Evolutionary conservation across 2,329 filamentous ascomycete species (phyloP).

Genomic region (Pyrenophora seminiperda): DNA sequence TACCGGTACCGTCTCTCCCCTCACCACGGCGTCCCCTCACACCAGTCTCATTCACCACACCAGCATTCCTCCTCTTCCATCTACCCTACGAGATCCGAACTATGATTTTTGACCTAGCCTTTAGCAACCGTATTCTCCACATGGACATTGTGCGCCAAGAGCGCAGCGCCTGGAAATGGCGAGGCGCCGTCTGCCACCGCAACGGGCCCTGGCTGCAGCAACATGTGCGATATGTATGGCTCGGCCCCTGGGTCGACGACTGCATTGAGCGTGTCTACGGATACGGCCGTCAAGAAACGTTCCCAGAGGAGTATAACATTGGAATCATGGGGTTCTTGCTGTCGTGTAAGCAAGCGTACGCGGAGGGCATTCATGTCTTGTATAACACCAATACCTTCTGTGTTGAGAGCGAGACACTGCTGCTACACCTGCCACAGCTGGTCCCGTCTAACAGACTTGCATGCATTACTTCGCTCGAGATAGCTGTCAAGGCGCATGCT

Average conservation of each 20-base stretch:
- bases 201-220: background rate
- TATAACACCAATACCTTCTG: conserved; percentile 14
- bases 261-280: background rate
- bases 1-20: conserved; percentile 6
- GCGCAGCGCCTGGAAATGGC: conserved; percentile 10
- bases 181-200: conserved; percentile 2
- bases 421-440: conserved; percentile 13
- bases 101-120: conserved; percentile 7
- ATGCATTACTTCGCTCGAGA: conserved; percentile 8
- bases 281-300: background rate
- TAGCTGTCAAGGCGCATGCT: background rate
- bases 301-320: background rate
- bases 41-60: conserved; percentile 2
- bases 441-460: conserved; percentile 11
- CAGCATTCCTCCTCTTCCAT: conserved; percentile 9
- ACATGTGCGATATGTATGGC: background rate
- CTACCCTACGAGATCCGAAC: conserved; percentile 11
- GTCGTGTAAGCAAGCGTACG: conserved; percentile 18
- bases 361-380: conserved; percentile 16
- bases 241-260: background rate
- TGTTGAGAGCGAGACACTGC: conserved; percentile 12
- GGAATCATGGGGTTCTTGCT: conserved; percentile 17
- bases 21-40: conserved; percentile 8
- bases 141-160: conserved; percentile 5
- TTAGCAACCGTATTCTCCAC: conserved; percentile 9